Evolutionary conservation across 1,284 basidiomycete genomes (phyloP), one percentile per base, ranked within the genome.

Genomic region (Malassezia sp.): DNA sequence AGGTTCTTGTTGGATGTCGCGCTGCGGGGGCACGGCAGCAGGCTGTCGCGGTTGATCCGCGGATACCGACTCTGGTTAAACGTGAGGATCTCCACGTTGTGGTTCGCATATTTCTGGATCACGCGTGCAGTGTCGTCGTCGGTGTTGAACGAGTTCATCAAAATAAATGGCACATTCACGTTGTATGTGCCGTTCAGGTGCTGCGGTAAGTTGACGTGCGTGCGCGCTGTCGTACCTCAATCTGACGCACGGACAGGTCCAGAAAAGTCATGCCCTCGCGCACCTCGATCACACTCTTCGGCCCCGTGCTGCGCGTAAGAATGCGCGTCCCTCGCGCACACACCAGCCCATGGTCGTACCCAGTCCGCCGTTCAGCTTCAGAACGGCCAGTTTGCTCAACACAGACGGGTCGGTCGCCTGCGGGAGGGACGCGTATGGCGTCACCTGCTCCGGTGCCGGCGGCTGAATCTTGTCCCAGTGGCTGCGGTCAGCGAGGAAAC

Each of bases 131-230:
- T 71, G 58, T 71, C 70, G 38, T 71, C 70, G 49, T 71, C 90
- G 32, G 93, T 96, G 78, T 97, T 96, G 82, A 97, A 96, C 56
- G 89, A 95, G 70, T 93, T 96, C 91, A 97, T 97, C 71, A 97
- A 81, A 74, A 96, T 91, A 71, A 97, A 85, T 12, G 91, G 90
- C 36, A 96, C 90, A 74, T 79, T 93, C 65, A 78, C 77, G 61
- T 75, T 75, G 74, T 79, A 74, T 38, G 74, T 70, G 47, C 73
- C 73, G 74, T 80, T 80, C 54, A 80, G 72, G 71, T 79, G 78
- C 76, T n/a, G n/a, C n/a, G n/a, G n/a, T n/a, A n/a, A n/a, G n/a
- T n/a, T n/a, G n/a, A n/a, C n/a, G n/a, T n/a, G n/a, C n/a, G n/a
- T n/a, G n/a, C n/a, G n/a, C n/a, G n/a, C n/a, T n/a, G n/a, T n/a